These are phyloP conservation scores for Yarrowia alimentaria DNA, from an alignment of 805 yeast species.

Conservation along the genomic window DNA sequence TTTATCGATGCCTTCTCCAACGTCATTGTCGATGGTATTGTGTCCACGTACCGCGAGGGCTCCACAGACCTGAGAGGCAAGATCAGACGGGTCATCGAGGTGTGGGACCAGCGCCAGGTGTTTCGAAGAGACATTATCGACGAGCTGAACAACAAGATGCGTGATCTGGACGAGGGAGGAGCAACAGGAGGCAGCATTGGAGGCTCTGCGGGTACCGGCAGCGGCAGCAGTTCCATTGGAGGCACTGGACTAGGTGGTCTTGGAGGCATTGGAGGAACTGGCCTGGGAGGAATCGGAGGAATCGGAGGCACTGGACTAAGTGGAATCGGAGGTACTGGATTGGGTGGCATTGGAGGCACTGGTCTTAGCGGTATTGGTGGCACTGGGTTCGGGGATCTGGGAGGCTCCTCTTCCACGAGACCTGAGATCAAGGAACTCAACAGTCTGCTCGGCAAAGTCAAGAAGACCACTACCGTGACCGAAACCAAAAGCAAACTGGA, in stretches of 20 bases:
- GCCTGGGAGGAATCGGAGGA: constrained; percentile 19
- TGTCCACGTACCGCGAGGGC: constrained; percentile 41
- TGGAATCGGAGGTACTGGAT: constrained; percentile 11
- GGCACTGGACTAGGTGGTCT: constrained; percentile 23
- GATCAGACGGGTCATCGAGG: constrained; percentile 56
- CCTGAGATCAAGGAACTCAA: constrained; percentile 14
- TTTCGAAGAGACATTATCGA: constrained; percentile 43
- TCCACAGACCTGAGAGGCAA: constrained; percentile 50
- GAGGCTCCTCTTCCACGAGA: constrained; percentile 9
- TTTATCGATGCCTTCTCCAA: constrained; percentile 57
- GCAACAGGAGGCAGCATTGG: too few relatives aligned
- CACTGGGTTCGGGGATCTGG: constrained; percentile 11
- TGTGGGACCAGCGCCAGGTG: constrained; percentile 65
- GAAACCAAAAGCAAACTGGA: constrained; percentile 18
- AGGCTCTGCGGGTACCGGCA: not conserved
- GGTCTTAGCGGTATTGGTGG: constrained; percentile 19
- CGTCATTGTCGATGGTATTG: constrained; percentile 42
- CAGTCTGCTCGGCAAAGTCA: constrained; percentile 7
- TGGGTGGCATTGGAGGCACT: constrained; percentile 12
- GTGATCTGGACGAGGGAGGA: constrained; percentile 15
- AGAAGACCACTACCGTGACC: constrained; percentile 12
- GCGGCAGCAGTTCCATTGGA: constrained; percentile 5
- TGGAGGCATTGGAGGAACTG: constrained; percentile 22
- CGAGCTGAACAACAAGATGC: constrained; percentile 37
- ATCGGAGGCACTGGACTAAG: constrained; percentile 27